Evolutionary conservation across 2,329 filamentous ascomycete species (phyloP), one percentile per base, ranked within the genome.

Genomic region (Fusarium sp.): DNA sequence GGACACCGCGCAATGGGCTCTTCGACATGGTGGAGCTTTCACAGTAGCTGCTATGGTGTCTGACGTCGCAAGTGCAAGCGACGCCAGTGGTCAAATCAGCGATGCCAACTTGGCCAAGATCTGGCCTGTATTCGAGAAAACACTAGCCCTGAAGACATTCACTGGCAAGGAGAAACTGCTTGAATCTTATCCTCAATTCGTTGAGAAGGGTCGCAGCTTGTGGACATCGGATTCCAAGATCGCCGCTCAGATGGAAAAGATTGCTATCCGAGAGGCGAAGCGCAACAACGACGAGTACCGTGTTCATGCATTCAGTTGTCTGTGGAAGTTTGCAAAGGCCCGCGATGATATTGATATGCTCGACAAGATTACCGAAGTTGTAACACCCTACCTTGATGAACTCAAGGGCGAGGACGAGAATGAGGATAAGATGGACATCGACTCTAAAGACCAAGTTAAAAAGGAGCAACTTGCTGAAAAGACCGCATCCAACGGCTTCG

Each of bases 71-170:
- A 83, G 83, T 13, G 88, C 87, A 20, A 85, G 86, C 51, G 85
- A 86, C 12, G 80, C 83, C 51, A 83, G 84, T 7, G 87, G 86
- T 0, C 84, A 88, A 42, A 88, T 93, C 54, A 88, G 86, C 64
- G 83, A 85, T 18, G 75, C 83, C 4, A 88, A 89, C 40, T 83
- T 92, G 18, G 83, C 85, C 69, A 81, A 82, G 16, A 83, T 97
- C 23, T 99, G 95, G 95, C 92, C 92, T 0, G 87, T 91, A 3
- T 84, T 97, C 47, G 93, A 97, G 68, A 93, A 91, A 74, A 89
- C 92, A 2, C 81, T 98, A 40, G 87, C 89, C 4, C 89, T 97
- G 13, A 98, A 97, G 84, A 97, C 94, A 1, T 99, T 97, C 84
- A 86, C 91, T 1, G 93, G 93, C 23, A 99, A 99, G 77, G 94